Evolutionary conservation across 192 early-diverging fungal genomes (phyloP), one percentile per base, ranked within the genome.

Genomic region (Coemansia sp.): DNA sequence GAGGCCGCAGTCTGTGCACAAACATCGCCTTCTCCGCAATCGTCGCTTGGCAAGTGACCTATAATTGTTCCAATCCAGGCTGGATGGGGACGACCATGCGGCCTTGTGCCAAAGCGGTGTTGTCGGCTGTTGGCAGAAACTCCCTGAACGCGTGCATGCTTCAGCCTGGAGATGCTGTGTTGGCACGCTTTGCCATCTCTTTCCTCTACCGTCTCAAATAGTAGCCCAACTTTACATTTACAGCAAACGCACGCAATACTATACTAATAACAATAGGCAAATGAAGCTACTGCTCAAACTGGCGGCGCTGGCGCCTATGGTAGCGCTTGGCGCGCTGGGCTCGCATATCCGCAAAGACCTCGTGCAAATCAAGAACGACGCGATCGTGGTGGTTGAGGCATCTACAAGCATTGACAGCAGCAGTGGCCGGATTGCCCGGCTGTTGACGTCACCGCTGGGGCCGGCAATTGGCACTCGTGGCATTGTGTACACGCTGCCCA

Each of bases 311-410:
- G 54, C 53, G 10, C 26, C 57, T 10, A 21, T 71, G 40, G 47
- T 65, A 28, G 28, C 65, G 25, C 68, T 68, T 17, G 26, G 57
- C 25, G 57, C 37, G 6, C 12, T 56, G 11, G 65, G 62, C 23
- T 60, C 69, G 11, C 72, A 68, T 50, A 74, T 81, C 47, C 78
- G 78, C 65, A 81, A 74, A 22, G 72, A 81, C 38, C 59, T 81
- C 15, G 78, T 81, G 48, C 72, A 74, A 20, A 65, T 81, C 20
- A 66, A 81, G 51, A 66, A 74, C 40, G 78, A 81, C 25, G 47
- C 66, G 10, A 65, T 81, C 12, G 55, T 71, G 7, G 61, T 68
- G 22, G 68, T 81, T 5, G 61, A 70, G 10, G 78, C 72, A 10
- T 74, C 78, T 25, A 64, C 78, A 1, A 63, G 59, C 26, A 48